A percentile compares a stretch with the other conserved stretches of the same genome.
Conservation (phyloP, 192 early-diverging fungal genomes). For the Entophlyctis luteolus region DNA sequence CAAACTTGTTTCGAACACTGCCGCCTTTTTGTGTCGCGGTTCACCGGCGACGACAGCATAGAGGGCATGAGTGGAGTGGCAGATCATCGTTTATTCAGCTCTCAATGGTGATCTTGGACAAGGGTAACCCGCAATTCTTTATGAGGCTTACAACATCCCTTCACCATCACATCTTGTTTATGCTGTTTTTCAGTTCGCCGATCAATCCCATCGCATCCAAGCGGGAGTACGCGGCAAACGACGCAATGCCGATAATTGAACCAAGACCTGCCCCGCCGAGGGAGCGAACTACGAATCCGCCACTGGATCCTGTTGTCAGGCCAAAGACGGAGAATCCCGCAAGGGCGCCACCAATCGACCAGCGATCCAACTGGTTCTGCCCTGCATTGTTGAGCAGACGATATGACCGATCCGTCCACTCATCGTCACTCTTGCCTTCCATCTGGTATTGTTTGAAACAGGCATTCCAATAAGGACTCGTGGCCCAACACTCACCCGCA, state of each 20-base stretch:
- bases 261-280: slow-evolving; percentile 8
- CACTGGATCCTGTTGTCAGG: neutral
- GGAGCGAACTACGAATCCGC: neutral
- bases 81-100: no score
- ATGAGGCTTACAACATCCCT: no score
- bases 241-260: neutral
- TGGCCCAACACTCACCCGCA: neutral
- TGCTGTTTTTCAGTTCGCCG: neutral
- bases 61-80: no score
- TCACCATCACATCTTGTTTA: no score
- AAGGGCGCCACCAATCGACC: neutral
- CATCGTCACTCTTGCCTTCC: neutral
- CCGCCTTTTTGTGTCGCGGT: no score
- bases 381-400: slow-evolving; percentile 8
- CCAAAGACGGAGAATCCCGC: slow-evolving; percentile 1
- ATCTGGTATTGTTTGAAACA: neutral
- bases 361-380: slow-evolving; percentile 6
- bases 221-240: neutral
- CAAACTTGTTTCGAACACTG: no score
- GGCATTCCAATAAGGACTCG: neutral
- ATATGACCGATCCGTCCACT: slow-evolving; percentile 19
- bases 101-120: no score
- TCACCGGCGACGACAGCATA: no score
- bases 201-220: neutral
- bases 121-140: no score